phyloP scores from a whole-genome alignment of 257 asterid species.

The Perilla frutescens region DNA sequence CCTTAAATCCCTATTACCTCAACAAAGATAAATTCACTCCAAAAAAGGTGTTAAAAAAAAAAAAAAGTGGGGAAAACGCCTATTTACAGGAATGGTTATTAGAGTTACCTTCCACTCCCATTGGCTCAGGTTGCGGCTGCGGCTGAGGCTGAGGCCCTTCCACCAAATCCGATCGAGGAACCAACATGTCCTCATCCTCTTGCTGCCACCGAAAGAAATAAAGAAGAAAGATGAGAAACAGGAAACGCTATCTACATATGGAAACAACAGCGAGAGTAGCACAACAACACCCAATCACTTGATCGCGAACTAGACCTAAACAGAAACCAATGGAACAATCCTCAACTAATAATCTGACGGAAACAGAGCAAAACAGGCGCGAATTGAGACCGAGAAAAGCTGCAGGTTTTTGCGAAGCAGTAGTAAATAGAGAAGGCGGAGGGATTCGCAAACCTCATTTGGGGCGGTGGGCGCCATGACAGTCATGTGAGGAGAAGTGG shows the following conservation, averaged over 20 bases:
- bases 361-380: conserved; percentile 19
- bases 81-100: conserved; percentile 17
- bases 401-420: conserved; percentile 25
- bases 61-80: background rate
- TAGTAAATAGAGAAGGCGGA: conserved; percentile 8
- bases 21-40: background rate
- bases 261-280: conserved; percentile 26
- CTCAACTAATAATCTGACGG: conserved; percentile 24
- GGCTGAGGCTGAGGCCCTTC: conserved; percentile 60
- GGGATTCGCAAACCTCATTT: conserved; percentile 41
- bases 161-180: conserved; percentile 69
- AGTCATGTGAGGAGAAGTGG: conserved; percentile 31
- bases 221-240: background rate
- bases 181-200: conserved; percentile 86
- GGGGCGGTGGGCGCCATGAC: conserved; percentile 43
- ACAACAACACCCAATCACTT: conserved; percentile 35
- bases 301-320: conserved; percentile 39
- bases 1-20: background rate
- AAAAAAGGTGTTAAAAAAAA: background rate
- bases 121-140: conserved; percentile 29
- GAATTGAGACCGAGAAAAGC: conserved; percentile 10
- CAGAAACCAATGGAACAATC: conserved; percentile 20
- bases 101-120: conserved; percentile 82
- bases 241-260: background rate
- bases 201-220: conserved; percentile 45